These are phyloP conservation scores for Flaveria sonorensis DNA, from an alignment of 129 eudicot species.

Conservation along the genomic window DNA sequence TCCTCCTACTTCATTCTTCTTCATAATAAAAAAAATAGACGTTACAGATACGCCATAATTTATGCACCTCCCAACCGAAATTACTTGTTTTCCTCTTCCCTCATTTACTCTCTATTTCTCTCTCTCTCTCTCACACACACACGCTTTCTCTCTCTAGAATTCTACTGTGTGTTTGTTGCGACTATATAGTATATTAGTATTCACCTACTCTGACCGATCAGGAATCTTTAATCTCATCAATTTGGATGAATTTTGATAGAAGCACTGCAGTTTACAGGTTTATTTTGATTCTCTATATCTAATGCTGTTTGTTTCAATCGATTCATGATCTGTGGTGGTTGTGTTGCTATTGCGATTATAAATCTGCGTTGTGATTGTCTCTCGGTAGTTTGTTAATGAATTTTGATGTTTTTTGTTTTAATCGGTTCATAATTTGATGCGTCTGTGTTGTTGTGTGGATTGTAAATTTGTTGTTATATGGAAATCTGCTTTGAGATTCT, in stretches of 20 bases:
- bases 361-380: not conserved
- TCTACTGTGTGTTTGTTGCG: conserved; percentile 31
- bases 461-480: not conserved
- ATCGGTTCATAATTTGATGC: not conserved
- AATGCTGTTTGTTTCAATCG: not conserved
- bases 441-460: not conserved
- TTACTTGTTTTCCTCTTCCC: conserved; percentile 34
- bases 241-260: conserved; percentile 15
- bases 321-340: not conserved
- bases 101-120: conserved; percentile 23
- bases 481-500: not conserved
- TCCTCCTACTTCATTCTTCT: conserved; percentile 8
- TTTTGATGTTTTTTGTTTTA: not conserved
- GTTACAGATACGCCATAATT: conserved; percentile 65
- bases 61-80: conserved; percentile 36
- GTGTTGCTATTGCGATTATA: conserved; percentile 7
- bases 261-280: conserved; percentile 9
- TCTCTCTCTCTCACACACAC: conserved; percentile 20
- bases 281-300: not conserved
- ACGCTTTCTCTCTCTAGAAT: conserved; percentile 19
- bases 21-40: conserved; percentile 40
- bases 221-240: conserved; percentile 9
- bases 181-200: conserved; percentile 27
- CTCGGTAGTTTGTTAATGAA: not conserved
- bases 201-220: conserved; percentile 31